A percentile compares a stretch with the other conserved stretches of the same genome.
Evolutionary conservation across 139 green algal genomes (phyloP).

Genomic region (Volvox reticuliferus): DNA sequence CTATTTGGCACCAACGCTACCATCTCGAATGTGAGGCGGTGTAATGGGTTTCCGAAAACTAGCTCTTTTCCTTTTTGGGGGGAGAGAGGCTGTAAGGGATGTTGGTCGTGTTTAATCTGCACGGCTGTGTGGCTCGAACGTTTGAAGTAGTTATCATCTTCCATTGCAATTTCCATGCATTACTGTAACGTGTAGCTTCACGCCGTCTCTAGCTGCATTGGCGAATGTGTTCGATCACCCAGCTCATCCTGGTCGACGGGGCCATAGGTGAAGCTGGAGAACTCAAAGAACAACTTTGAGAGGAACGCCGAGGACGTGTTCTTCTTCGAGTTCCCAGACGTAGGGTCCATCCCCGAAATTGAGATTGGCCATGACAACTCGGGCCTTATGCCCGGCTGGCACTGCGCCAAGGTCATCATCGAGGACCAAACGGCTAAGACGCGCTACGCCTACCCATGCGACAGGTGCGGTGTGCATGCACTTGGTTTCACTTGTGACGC

Average conservation of each 20-base stretch:
- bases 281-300: constrained; percentile 68
- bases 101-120: no score
- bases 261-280: constrained; percentile 52
- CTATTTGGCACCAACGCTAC: constrained; percentile 50
- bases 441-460: constrained; percentile 62
- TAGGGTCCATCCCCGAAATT: constrained; percentile 63
- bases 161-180: no score
- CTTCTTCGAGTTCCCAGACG: constrained; percentile 57
- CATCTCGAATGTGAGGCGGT: not conserved
- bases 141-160: no score
- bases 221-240: no score
- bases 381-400: constrained; percentile 61
- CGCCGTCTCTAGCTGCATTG: no score
- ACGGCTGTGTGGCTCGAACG: no score
- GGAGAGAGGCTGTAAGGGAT: no score
- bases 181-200: no score
- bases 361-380: constrained; percentile 73
- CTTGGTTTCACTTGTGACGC: no score
- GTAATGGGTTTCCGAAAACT: no score
- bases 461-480: constrained; percentile 53
- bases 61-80: no score
- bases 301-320: constrained; percentile 63
- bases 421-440: constrained; percentile 56
- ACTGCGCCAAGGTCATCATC: constrained; percentile 59
- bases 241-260: no score